Conservation (phyloP, 768 basidiomycete genomes). For the Phanerochaete sordida region DNA sequence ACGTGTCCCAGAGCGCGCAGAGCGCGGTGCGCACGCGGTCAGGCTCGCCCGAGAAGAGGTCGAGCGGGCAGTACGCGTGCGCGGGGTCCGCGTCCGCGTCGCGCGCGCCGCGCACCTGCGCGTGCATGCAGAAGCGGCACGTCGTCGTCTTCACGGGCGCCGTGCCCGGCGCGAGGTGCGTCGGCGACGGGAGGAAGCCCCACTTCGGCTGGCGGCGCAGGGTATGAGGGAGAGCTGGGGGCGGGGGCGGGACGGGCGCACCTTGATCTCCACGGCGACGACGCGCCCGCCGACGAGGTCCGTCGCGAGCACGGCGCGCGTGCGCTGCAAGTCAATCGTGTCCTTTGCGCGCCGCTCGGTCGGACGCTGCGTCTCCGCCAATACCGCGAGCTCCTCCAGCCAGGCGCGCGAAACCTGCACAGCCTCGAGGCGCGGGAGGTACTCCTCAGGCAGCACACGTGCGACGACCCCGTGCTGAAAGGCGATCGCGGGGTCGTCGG, state of each 20-base stretch:
- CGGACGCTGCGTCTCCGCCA: constrained; percentile 54
- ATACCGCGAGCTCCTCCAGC: constrained; percentile 49
- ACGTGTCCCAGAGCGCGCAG: constrained; percentile 65
- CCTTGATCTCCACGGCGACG: constrained; percentile 91
- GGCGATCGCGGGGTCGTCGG: constrained; percentile 37
- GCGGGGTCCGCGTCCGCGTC: constrained; percentile 31
- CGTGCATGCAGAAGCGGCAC: constrained; percentile 93
- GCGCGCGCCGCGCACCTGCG: constrained; percentile 43
- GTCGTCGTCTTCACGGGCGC: constrained; percentile 58
- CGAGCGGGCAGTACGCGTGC: constrained; percentile 79
- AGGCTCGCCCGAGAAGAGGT: constrained; percentile 76
- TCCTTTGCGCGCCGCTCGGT: constrained; percentile 49
- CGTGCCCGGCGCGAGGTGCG: constrained; percentile 58
- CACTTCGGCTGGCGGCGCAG: constrained; percentile 79
- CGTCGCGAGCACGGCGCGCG: constrained; percentile 70
- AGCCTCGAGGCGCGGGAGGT: constrained; percentile 55
- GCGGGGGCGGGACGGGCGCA: constrained; percentile 24
- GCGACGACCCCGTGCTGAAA: constrained; percentile 68
- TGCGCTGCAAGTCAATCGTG: constrained; percentile 50
- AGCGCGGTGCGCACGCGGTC: constrained; percentile 63
- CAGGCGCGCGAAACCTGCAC: constrained; percentile 49
- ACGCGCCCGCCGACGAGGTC: constrained; percentile 68
- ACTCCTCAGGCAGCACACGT: constrained; percentile 54
- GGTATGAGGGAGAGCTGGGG: neutral
- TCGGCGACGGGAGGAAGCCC: constrained; percentile 78